Base-by-base conservation (phyloP, 2,329 filamentous ascomycete genomes). In the Fusarium avenaceum region DNA sequence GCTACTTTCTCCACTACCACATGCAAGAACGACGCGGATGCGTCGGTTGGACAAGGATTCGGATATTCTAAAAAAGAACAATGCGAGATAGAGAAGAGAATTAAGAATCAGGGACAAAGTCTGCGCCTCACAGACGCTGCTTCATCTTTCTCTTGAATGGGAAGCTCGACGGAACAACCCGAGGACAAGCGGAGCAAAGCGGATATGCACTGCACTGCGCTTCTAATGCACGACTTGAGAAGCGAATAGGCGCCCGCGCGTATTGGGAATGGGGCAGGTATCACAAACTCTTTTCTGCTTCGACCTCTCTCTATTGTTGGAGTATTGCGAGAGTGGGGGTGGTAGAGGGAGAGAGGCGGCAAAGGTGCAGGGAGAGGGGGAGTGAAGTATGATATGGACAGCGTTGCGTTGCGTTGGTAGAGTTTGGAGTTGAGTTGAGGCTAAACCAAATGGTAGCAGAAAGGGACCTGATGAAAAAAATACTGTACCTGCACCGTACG, bases 381-480 rank as follows among this genome's bases (percentile, higher is more conserved):
- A 43, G 45, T 20, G 35, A 56, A 42, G 32, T 19, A 45, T 42
- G 38, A 35, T 53, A 38, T 38, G 26, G 3, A 10, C 9, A 9
- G 50, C 17, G 38, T 61, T 61, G 30, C 13, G 45, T 45, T 59
- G 58, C 30, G n/a, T 43, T 38, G 57, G 57, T 48, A 30, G 38
- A 45, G 48, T 54, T 46, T 42, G 46, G 49, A 40, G 40, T 45
- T 40, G 52, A 59, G 60, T 60, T 60, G 54, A 60, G 60, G 54
- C 62, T 67, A 66, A 61, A 57, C 46, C 33, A 32, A 33, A 67
- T 49, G 52, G 57, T 69, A 65, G 56, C 66, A 69, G 65, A 69
- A 20, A 53, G 56, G 49, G 61, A 38, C n/a, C 17, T 15, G 33
- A 51, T 69, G 58, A 69, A 69, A 69, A 69, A 69, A 69, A 69